Conservation (phyloP, 179 eudicot genomes). For the Spergularia azorica region DNA sequence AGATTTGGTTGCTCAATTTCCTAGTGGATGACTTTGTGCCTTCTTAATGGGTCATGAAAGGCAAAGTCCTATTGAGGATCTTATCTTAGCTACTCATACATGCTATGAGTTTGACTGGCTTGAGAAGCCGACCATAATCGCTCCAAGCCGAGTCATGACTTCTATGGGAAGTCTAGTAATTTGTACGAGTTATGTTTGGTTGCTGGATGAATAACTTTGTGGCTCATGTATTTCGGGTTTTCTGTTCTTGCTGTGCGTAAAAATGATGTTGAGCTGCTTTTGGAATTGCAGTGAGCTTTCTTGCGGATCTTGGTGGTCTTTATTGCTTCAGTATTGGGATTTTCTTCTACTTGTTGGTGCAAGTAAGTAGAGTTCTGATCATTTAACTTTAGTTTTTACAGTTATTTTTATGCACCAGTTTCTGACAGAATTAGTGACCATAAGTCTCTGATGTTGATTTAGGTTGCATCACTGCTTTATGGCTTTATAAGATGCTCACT, state of each 20-base stretch:
- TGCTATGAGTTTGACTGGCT: no score
- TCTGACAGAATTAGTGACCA: not conserved
- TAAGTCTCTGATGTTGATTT: not conserved
- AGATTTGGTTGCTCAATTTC: not conserved
- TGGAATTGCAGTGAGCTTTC: constrained; percentile 89
- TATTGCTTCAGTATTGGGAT: constrained; percentile 83
- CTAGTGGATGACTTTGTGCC: not conserved
- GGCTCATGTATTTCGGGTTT: not conserved
- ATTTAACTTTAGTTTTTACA: not conserved
- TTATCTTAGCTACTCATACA: no score
- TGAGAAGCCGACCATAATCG: no score
- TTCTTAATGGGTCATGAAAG: not conserved
- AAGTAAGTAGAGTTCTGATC: constrained; percentile 52
- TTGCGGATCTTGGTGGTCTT: constrained; percentile 93
- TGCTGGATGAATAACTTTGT: not conserved
- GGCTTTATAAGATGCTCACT: not conserved
- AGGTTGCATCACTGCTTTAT: not conserved
- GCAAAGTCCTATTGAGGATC: no score
- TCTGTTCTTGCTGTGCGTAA: not conserved
- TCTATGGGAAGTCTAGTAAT: not conserved
- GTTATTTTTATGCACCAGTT: not conserved
- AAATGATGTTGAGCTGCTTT: constrained; percentile 37
- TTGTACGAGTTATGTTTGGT: not conserved
- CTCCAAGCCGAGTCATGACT: not conserved
- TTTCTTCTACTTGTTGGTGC: constrained; percentile 82